phyloP scores from a whole-genome alignment of 805 yeast species.

The Saccharomycopsis sp. region DNA sequence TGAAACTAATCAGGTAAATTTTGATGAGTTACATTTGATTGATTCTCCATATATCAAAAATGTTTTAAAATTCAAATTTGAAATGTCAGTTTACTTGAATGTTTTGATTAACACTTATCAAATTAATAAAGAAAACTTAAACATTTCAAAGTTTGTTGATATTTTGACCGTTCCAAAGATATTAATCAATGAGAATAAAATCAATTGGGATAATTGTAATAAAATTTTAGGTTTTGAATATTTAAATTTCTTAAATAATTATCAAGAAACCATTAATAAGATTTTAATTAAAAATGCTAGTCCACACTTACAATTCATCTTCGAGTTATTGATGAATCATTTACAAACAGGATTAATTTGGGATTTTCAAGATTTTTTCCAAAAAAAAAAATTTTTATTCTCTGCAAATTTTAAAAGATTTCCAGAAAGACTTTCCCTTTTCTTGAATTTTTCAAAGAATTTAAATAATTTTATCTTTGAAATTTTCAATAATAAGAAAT shows the following conservation, averaged over 20 bases:
- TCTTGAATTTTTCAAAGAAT: slow-evolving; percentile 10
- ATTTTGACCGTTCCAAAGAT: slow-evolving; percentile 12
- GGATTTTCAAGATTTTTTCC: slow-evolving; percentile 16
- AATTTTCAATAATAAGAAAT: slow-evolving; percentile 5
- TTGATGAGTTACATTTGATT: slow-evolving; percentile 10
- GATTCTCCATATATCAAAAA: slow-evolving; percentile 16
- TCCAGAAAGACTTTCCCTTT: neutral
- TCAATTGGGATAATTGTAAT: slow-evolving; percentile 7
- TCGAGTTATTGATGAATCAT: slow-evolving; percentile 6
- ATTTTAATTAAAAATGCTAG: neutral
- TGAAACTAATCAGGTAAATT: slow-evolving; percentile 5
- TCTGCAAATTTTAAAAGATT: slow-evolving; percentile 1
- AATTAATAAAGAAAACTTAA: slow-evolving; percentile 8
- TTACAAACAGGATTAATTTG: slow-evolving; percentile 14
- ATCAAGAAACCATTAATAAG: too few relatives aligned
- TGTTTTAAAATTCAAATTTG: slow-evolving; percentile 16
- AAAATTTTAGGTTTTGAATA: slow-evolving; percentile 14
- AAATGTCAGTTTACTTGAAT: slow-evolving; percentile 11
- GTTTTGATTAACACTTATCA: slow-evolving; percentile 9
- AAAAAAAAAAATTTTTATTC: too few relatives aligned
- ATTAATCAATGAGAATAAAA: slow-evolving; percentile 3
- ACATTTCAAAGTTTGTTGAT: slow-evolving; percentile 1
- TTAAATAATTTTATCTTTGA: slow-evolving; percentile 11
- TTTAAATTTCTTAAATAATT: slow-evolving; percentile 7
- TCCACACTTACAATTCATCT: slow-evolving; percentile 13